Evolutionary conservation across 2,329 filamentous ascomycete genomes (phyloP).

Genomic region (Cucurbitaria berberidis): DNA sequence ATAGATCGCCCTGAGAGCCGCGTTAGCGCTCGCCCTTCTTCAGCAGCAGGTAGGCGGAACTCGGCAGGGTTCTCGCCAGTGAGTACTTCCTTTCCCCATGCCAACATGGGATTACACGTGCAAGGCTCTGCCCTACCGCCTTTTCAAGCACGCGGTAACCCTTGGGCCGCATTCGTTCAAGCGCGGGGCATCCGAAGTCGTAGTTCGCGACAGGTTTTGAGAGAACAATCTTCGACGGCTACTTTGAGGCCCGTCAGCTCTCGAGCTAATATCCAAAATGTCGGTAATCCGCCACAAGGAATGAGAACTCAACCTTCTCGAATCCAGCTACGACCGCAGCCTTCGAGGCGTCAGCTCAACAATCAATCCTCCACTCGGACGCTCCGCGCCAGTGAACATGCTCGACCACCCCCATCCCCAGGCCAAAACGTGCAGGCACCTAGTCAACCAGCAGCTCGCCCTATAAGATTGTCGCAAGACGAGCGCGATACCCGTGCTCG

Average conservation of each 20-base stretch:
- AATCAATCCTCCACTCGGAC: slow-evolving; percentile 46
- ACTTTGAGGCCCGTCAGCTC: slow-evolving; percentile 45
- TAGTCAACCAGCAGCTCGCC: slow-evolving; percentile 25
- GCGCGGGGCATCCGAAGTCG: slow-evolving; percentile 30
- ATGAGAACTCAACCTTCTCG: slow-evolving; percentile 47
- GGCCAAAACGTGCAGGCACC: slow-evolving; percentile 20
- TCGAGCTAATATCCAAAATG: slow-evolving; percentile 44
- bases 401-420: slow-evolving; percentile 38
- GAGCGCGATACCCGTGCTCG: slow-evolving; percentile 44
- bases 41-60: slow-evolving; percentile 42
- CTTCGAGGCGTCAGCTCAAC: slow-evolving; percentile 45
- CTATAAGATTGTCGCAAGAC: slow-evolving; percentile 40
- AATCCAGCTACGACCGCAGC: slow-evolving; percentile 44
- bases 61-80: slow-evolving; percentile 42
- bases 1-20: slow-evolving; percentile 48
- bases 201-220: slow-evolving; percentile 44
- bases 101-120: slow-evolving; percentile 43
- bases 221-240: slow-evolving; percentile 49
- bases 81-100: slow-evolving; percentile 36
- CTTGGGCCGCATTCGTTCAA: slow-evolving; percentile 46
- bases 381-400: slow-evolving; percentile 42
- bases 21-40: slow-evolving; percentile 45
- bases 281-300: slow-evolving; percentile 26
- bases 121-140: slow-evolving; percentile 40
- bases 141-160: slow-evolving; percentile 42